Evolutionary conservation across 345 rosid species (phyloP).

Genomic region (Hevea brasiliensis): DNA sequence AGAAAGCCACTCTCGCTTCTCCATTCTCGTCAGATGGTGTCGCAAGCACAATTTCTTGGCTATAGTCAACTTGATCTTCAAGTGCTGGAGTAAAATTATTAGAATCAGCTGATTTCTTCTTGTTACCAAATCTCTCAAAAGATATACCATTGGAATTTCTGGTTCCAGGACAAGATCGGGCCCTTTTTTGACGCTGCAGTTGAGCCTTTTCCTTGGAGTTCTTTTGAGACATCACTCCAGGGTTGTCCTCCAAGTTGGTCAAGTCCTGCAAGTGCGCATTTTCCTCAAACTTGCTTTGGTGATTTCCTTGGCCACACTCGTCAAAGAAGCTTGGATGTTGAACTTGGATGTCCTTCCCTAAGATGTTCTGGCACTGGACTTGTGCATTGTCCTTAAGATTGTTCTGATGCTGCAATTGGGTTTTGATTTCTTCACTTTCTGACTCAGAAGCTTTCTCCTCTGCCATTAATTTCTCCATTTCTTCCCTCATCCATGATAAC

Average conservation of each 20-base stretch:
- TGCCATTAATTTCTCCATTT: slow-evolving; percentile 40
- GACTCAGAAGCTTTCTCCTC: slow-evolving; percentile 24
- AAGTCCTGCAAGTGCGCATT: slow-evolving; percentile 17
- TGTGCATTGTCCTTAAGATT: slow-evolving; percentile 16
- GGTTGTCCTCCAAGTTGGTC: slow-evolving; percentile 18
- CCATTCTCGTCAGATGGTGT: slow-evolving; percentile 19
- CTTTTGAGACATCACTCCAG: slow-evolving; percentile 4
- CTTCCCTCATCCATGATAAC: slow-evolving; percentile 52
- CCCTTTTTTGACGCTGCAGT: slow-evolving; percentile 15
- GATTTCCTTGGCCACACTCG: slow-evolving; percentile 21
- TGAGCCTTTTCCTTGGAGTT: slow-evolving; percentile 14
- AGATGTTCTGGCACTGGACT: slow-evolving; percentile 13
- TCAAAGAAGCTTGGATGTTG: slow-evolving; percentile 19
- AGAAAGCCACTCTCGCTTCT: slow-evolving; percentile 20
- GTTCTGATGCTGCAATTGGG: slow-evolving; percentile 14
- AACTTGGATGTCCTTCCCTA: slow-evolving; percentile 19
- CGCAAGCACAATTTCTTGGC: slow-evolving; percentile 25
- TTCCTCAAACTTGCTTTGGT: slow-evolving; percentile 8
- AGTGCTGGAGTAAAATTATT: slow-evolving; percentile 13
- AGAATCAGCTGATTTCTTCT: slow-evolving; percentile 18
- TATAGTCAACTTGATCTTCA: slow-evolving; percentile 20
- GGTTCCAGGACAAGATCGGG: slow-evolving; percentile 10
- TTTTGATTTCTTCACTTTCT: slow-evolving; percentile 19
- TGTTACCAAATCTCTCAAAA: slow-evolving; percentile 13
- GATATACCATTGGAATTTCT: slow-evolving; percentile 13